Evolutionary conservation across 1,284 basidiomycete genomes (phyloP), one percentile per base, ranked within the genome.

Genomic region (Paramarasmius palmivorus): DNA sequence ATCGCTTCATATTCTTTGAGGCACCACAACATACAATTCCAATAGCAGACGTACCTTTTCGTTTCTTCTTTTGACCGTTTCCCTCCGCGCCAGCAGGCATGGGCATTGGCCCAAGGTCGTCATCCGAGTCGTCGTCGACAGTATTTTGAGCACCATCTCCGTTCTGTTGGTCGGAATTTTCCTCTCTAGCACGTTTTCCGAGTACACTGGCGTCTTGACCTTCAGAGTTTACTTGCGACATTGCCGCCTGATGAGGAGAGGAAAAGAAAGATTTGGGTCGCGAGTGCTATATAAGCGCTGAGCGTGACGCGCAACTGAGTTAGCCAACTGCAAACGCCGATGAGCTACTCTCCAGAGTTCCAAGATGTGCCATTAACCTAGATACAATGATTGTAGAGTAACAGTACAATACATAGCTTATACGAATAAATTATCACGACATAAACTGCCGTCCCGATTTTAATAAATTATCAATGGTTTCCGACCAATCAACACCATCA

Each of bases 51-150:
- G 52, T 61, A 86, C 88, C 83, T 77, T 88, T 90, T 49, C 86
- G 77, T 61, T 86, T 88, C 75, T 90, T 90, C 72, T 88, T 87
- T 48, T 69, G 73, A 37, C 29, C 32, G 9, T 63, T 73, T 6
- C 57, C 70, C 9, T 66, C 63, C 32, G 64, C 73, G 10, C 67
- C 73, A 4, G 74, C 78, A 39, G 85, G 82, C 69, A 87, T 69
- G 19, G 88, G 88, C 88, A 90, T 89, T 9, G 88, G 88, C 1
- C 88, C 88, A 45, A 90, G 76, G 63, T 89, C 86, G 56, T 89
- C 87, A 60, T 88, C 87, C 48, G 69, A 72, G 38, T 79, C 77
- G 45, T 82, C 81, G 26, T 83, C 81, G 4, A 74, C 77, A 8
- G 75, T 66, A 9, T 35, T 56, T 38, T 59, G 56, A 22, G 49